Conservation (phyloP, 768 basidiomycete genomes). For the Panellus pusillus region DNA sequence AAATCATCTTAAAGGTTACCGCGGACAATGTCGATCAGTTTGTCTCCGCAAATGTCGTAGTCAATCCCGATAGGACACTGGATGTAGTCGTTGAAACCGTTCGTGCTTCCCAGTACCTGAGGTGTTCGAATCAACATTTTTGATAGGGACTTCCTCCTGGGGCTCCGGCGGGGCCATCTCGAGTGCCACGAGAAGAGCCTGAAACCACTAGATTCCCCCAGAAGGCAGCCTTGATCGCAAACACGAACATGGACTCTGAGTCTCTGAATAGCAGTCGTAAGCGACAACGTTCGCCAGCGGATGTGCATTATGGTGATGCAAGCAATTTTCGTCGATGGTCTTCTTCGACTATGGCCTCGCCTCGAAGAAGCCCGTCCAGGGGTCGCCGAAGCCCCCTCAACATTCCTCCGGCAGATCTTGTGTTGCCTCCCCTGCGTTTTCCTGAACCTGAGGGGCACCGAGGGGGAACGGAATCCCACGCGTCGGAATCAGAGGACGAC, state of each 20-base stretch:
- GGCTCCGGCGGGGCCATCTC: background rate
- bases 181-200: background rate
- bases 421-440: background rate
- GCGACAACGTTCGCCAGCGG: constrained; percentile 10
- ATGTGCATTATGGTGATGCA: constrained; percentile 1
- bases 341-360: constrained; percentile 6
- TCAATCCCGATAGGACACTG: constrained; percentile 55
- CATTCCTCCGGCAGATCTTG: background rate
- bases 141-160: constrained; percentile 6
- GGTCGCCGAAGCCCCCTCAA: constrained; percentile 1
- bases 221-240: background rate
- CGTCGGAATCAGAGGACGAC: constrained; percentile 33
- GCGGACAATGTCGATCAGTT: constrained; percentile 51
- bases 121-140: background rate
- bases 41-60: constrained; percentile 55
- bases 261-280: constrained; percentile 3
- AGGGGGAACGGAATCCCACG: constrained; percentile 27
- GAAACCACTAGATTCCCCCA: background rate
- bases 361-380: constrained; percentile 3
- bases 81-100: constrained; percentile 62
- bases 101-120: constrained; percentile 20
- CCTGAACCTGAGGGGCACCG: background rate
- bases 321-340: constrained; percentile 10
- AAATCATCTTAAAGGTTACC: constrained; percentile 64
- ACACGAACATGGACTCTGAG: background rate